Evolutionary conservation across 805 yeast genomes (phyloP), one percentile per base, ranked within the genome.

Genomic region (Lachancea fermentati): DNA sequence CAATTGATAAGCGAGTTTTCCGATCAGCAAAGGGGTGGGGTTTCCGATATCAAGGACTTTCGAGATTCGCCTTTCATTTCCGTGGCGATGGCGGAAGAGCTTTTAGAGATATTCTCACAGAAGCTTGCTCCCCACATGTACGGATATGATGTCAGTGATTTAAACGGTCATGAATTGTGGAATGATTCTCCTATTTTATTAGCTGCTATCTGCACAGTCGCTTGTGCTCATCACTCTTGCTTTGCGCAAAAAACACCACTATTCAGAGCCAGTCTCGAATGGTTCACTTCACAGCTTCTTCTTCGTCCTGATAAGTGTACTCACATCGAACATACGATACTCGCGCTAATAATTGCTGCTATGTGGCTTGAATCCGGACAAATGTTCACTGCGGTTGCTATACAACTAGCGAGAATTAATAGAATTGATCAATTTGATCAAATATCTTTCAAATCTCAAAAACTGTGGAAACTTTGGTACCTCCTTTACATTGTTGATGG

Each of bases 321-420:
- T 45, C 45, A 56, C 1, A 75, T 76, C 1, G 76, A 75, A 54
- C 73, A 78, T 52, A 75, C 79, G 0, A 75, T 79, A n/a, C 63
- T 79, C 15, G 84, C 82, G 0, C 63, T 81, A 29, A 72, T 80
- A 31, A 69, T 80, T 18, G 79, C 83, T 47, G 80, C 84, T 34
- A 77, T 80, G 51, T 81, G 86, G 86, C 68, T 80, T 34, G 73
- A 80, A 15, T 72, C 79, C 45, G 71, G 76, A 13, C 83, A 77
- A 51, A 69, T 78, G 73, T 78, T 79, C 50, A 76, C 83, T 1
- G 82, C 85, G 0, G 53, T 80, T 34, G 86, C 86, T 0, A 53
- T 80, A n/a, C 85, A 81, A 50, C 57, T 80, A 19, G 85, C 85
- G 0, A 72, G 73, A 69, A 51, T 45, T 16, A 37, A 50, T 50